Base-by-base conservation (phyloP, 805 yeast species). In the Pichia manshurica region DNA sequence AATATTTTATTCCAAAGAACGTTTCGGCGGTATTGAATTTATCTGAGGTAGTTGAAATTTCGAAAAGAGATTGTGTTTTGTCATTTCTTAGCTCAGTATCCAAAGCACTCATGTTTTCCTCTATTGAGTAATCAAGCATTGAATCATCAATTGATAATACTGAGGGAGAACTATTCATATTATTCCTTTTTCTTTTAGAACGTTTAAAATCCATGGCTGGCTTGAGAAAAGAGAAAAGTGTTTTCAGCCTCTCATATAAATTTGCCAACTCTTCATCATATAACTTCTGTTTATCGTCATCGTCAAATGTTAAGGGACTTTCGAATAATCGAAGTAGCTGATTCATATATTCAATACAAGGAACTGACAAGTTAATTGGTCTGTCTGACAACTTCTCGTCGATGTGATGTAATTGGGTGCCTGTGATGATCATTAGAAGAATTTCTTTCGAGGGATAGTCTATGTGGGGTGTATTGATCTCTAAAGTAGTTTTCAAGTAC, bases 391-490 rank as follows among this genome's bases (percentile, higher is more conserved):
- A 15, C 16, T 17, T 34, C 16, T 48, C 50, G 3, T 48, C 47
- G 1, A 39, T 23, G n/a, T 48, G 39, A n/a, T 39, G 20, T 10
- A 48, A 17, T 25, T 48, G 51, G 5, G 51, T 45, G 2, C 46
- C 51, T 4, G 46, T 32, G 2, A 48, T 16, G 7, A 48, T 19
- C 48, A 45, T 41, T 2, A 22, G 12, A 8, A 48, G 28, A 17
- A 48, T 37, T 37, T 45, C 44, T 28, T 33, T 31, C 1, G 48
- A 44, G 1, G 51, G 51, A 25, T 48, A 48, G 33, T 45, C 31
- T 3, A 48, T 41, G 28, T 32, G 42, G 4, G 51, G 51, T 5
- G 19, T 23, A 23, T 45, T 22, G 4, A 33, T 15, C 7, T 34
- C 8, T 5, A 48, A 16, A 13, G 51, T 48, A 10, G 17, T 32